phyloP scores from a whole-genome alignment of 1,284 basidiomycete genomes.

The Cutaneotrichosporon curvatum region DNA sequence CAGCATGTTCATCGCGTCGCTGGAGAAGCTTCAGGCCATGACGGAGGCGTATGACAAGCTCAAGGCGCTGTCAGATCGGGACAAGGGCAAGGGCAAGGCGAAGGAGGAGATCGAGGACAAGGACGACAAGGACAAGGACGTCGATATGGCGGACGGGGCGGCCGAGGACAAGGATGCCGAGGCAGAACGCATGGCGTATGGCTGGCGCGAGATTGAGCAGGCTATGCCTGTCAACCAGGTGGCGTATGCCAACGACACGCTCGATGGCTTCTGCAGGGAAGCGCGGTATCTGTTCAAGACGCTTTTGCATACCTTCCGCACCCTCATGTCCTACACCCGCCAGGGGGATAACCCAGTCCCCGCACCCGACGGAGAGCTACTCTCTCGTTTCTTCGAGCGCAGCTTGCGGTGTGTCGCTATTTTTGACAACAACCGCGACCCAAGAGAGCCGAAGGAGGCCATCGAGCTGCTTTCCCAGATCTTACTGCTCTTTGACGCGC shows the following conservation, averaged over 20 bases:
- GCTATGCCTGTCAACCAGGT: slow-evolving; percentile 67
- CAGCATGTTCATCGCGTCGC: slow-evolving; percentile 73
- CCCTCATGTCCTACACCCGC: slow-evolving; percentile 69
- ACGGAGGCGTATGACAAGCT: slow-evolving; percentile 55
- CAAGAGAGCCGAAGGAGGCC: slow-evolving; percentile 75
- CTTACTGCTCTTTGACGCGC: slow-evolving; percentile 73
- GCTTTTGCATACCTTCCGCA: slow-evolving; percentile 82
- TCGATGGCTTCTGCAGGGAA: slow-evolving; percentile 66
- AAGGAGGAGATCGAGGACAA: slow-evolving; percentile 25
- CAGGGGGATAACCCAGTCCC: slow-evolving; percentile 70
- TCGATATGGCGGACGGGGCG: slow-evolving; percentile 15
- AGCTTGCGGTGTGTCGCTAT: slow-evolving; percentile 78
- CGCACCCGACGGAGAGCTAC: slow-evolving; percentile 65
- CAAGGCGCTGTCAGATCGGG: slow-evolving; percentile 34
- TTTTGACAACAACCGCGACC: slow-evolving; percentile 65
- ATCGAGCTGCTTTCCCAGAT: slow-evolving; percentile 78
- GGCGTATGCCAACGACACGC: slow-evolving; percentile 65
- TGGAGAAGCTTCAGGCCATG: slow-evolving; percentile 81
- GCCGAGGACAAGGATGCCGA: slow-evolving; percentile 21
- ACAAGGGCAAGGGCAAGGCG: slow-evolving; percentile 42
- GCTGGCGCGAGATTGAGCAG: slow-evolving; percentile 62
- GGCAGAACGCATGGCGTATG: slow-evolving; percentile 33
- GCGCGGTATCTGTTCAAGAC: slow-evolving; percentile 81
- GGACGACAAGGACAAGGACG: slow-evolving; percentile 5
- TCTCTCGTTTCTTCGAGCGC: slow-evolving; percentile 80